phyloP scores from a whole-genome alignment of 495 filamentous ascomycete genomes.

The Clavariopsis aquatica region DNA sequence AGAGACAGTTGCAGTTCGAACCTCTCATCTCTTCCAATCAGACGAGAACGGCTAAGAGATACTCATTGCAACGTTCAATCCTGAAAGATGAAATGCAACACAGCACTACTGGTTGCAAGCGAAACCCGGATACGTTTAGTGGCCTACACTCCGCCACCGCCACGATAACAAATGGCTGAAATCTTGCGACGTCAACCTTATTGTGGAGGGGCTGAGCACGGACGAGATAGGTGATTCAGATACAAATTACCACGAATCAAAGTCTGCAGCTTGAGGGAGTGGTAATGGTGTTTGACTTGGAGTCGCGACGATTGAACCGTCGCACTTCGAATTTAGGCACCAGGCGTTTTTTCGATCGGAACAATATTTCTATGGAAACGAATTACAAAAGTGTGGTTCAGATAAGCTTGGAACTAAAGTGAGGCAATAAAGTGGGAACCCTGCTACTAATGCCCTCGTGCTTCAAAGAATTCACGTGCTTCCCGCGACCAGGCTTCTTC shows the following conservation, averaged over 20 bases:
- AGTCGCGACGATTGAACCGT: neutral
- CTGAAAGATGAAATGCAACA: neutral
- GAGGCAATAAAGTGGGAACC: neutral
- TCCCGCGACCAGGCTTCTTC: too few relatives aligned
- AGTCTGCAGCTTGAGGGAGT: neutral
- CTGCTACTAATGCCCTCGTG: neutral
- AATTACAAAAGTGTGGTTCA: too few relatives aligned
- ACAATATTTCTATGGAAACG: too few relatives aligned
- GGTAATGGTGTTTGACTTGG: neutral
- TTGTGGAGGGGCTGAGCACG: neutral
- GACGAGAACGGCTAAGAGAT: neutral
- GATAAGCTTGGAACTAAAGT: neutral
- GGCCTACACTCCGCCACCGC: constrained; percentile 6
- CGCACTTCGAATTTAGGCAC: neutral
- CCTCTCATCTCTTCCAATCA: neutral
- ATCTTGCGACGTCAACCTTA: neutral
- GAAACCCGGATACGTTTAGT: neutral
- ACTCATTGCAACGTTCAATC: neutral
- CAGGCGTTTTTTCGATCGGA: too few relatives aligned
- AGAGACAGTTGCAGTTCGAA: neutral
- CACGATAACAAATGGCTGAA: neutral
- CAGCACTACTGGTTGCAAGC: neutral
- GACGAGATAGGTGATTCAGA: neutral
- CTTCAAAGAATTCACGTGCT: too few relatives aligned
- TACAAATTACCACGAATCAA: neutral